These are phyloP conservation scores for Kernera saxatilis DNA, from an alignment of 345 rosid species.

Conservation along the genomic window DNA sequence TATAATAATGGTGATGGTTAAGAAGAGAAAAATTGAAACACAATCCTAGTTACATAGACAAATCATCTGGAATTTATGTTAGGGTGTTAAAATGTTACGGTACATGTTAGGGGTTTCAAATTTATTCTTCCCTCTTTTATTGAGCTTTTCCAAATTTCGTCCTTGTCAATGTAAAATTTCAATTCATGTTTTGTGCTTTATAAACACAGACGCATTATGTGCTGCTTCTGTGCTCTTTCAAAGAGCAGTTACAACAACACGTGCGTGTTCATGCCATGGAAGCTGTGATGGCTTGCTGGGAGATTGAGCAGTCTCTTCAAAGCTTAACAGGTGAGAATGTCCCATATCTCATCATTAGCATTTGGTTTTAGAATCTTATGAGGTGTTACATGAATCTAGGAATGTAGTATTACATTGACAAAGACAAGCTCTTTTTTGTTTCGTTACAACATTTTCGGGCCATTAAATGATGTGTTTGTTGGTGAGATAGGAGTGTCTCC, in stretches of 20 bases:
- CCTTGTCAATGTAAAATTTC: neutral
- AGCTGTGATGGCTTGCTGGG: conserved; percentile 99
- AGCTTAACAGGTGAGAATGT: conserved; percentile 68
- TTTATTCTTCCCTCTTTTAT: neutral
- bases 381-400: neutral
- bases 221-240: conserved; percentile 82
- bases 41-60: neutral
- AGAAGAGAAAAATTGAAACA: neutral
- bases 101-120: neutral
- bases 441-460: neutral
- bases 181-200: neutral
- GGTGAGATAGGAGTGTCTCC: conserved; percentile 83
- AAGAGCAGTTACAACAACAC: conserved; percentile 97
- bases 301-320: conserved; percentile 93
- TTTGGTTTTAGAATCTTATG: neutral
- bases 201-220: conserved; percentile 82
- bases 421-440: neutral
- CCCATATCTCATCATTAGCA: neutral
- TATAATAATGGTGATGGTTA: neutral
- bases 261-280: conserved; percentile 99
- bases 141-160: neutral
- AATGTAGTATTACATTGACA: neutral
- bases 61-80: neutral
- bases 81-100: neutral
- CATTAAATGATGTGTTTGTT: neutral